A percentile compares a stretch with the other conserved stretches of the same genome.
phyloP scores from a whole-genome alignment of 2,329 filamentous ascomycete genomes.

The Bipolaris sorokiniana region DNA sequence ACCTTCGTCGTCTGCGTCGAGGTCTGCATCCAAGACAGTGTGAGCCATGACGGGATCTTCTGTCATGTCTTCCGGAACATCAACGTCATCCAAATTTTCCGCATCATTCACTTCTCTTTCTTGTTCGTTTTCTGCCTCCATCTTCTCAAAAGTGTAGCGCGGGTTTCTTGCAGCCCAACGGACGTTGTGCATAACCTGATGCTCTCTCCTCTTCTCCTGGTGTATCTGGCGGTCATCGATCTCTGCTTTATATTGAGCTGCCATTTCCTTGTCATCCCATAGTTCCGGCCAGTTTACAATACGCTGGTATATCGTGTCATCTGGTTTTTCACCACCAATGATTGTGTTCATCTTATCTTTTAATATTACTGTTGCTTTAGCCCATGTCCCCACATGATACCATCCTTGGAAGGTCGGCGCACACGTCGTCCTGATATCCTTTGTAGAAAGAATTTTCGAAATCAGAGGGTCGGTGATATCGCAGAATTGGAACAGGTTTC shows the following conservation, averaged over 20 bases:
- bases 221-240: conserved; percentile 31
- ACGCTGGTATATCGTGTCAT: conserved; percentile 41
- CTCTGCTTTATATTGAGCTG: conserved; percentile 37
- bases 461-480: conserved; percentile 86
- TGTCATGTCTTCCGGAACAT: conserved; percentile 41
- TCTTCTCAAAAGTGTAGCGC: conserved; percentile 42
- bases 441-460: conserved; percentile 66
- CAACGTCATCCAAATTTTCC: conserved; percentile 28
- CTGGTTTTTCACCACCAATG: conserved; percentile 43
- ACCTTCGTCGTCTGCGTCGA: conserved; percentile 25
- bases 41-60: conserved; percentile 39
- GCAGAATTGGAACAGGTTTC: conserved; percentile 92
- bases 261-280: conserved; percentile 43
- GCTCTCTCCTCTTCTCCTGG: conserved; percentile 36
- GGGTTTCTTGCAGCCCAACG: conserved; percentile 44
- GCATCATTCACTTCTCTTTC: conserved; percentile 11
- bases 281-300: conserved; percentile 42
- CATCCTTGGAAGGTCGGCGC: conserved; percentile 70
- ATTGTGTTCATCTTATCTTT: conserved; percentile 73
- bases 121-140: conserved; percentile 24
- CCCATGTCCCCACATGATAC: conserved; percentile 81
- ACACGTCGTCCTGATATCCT: conserved; percentile 56
- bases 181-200: conserved; percentile 41
- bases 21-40: conserved; percentile 30
- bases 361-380: conserved; percentile 86